Conservation (phyloP, 78 protist genomes). For the Dictyostelium firmibasis region DNA sequence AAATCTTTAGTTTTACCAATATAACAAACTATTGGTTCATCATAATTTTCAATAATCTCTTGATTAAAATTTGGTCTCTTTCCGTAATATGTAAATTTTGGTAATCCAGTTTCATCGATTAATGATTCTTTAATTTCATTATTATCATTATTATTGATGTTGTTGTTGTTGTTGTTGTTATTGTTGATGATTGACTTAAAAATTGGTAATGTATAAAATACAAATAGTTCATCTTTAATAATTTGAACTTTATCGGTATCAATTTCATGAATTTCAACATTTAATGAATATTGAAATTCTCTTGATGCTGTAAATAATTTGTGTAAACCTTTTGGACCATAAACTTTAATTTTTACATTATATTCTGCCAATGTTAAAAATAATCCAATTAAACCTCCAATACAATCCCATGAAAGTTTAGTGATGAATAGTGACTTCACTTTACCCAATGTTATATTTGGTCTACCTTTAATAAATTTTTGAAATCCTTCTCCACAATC, state of each 20-base stretch:
- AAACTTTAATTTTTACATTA: not conserved
- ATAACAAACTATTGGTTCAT: conserved; percentile 13
- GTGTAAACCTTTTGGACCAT: conserved; percentile 59
- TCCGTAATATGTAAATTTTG: not conserved
- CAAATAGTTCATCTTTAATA: not conserved
- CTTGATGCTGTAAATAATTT: conserved; percentile 31
- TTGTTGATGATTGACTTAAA: not conserved
- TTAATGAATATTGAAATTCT: conserved; percentile 19
- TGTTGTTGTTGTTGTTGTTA: not conserved
- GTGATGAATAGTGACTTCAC: conserved; percentile 27
- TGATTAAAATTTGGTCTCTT: conserved; percentile 7
- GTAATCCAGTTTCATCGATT: not conserved
- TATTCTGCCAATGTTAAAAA: conserved; percentile 20
- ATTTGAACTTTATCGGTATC: not conserved
- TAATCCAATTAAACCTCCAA: conserved; percentile 71
- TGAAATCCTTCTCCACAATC: conserved; percentile 86
- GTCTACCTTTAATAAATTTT: conserved; percentile 22
- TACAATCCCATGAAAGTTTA: conserved; percentile 12
- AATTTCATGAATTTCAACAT: conserved; percentile 2
- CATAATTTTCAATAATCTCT: not conserved
- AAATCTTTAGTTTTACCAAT: conserved; percentile 26
- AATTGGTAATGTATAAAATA: conserved; percentile 12
- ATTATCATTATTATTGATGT: not conserved
- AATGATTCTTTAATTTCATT: not conserved
- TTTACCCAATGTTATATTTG: not conserved